These are phyloP conservation scores for Asterella californica DNA, from an alignment of 225 moss, liverwort and hornwort species.

Conservation along the genomic window DNA sequence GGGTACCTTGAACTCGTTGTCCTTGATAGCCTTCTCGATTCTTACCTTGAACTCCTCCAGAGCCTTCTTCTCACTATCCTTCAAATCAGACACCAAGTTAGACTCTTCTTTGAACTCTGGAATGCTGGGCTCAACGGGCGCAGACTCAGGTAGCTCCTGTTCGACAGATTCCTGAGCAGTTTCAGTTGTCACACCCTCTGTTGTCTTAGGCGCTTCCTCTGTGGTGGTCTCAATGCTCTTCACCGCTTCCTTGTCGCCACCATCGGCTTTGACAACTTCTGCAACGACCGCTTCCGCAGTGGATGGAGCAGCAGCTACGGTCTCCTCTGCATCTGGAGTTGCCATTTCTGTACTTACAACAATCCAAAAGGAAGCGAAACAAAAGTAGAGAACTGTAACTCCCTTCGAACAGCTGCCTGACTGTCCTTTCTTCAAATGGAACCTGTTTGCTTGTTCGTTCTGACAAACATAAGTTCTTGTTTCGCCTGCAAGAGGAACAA, in stretches of 20 bases:
- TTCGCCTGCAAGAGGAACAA: too few relatives aligned
- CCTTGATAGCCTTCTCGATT: conserved; percentile 46
- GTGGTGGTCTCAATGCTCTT: neutral
- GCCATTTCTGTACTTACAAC: conserved; percentile 29
- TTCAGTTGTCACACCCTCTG: conserved; percentile 9
- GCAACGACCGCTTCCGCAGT: conserved; percentile 37
- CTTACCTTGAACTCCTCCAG: conserved; percentile 49
- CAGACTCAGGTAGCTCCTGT: conserved; percentile 9
- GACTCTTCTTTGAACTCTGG: conserved; percentile 53
- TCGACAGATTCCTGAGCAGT: conserved; percentile 6
- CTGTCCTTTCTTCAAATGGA: too few relatives aligned
- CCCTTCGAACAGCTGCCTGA: too few relatives aligned
- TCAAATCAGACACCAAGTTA: conserved; percentile 43
- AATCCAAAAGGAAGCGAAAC: too few relatives aligned
- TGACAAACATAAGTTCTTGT: too few relatives aligned
- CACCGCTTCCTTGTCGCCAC: conserved; percentile 34
- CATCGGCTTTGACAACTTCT: conserved; percentile 38
- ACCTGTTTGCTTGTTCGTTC: too few relatives aligned
- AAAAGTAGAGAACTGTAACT: too few relatives aligned
- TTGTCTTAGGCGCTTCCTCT: conserved; percentile 24
- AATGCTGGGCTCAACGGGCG: conserved; percentile 32
- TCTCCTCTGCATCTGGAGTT: conserved; percentile 44
- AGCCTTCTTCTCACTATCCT: conserved; percentile 43
- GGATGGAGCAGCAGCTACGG: conserved; percentile 25
- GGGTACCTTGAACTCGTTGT: conserved; percentile 46